These are phyloP conservation scores for Botryosphaeria dothidea DNA, from an alignment of 2,329 filamentous ascomycete genomes.

Conservation along the genomic window DNA sequence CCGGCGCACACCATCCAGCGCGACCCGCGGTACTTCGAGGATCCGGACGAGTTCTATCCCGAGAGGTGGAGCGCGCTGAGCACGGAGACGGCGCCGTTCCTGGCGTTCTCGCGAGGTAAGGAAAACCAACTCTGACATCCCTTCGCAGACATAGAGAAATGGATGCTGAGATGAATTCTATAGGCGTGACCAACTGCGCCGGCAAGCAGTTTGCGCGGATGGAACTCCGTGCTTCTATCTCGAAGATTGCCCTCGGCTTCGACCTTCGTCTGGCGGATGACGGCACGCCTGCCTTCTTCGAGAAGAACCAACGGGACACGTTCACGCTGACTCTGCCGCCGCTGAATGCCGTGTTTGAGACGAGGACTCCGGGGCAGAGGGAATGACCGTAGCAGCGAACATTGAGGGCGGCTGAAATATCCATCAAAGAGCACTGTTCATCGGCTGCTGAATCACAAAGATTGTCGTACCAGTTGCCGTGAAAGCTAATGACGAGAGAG, in stretches of 20 bases:
- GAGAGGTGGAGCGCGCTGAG: not conserved
- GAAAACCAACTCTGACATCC: too few relatives aligned
- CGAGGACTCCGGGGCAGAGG: not conserved
- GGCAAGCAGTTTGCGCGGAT: conserved; percentile 27
- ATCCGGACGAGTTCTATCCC: not conserved
- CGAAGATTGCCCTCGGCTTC: conserved; percentile 25
- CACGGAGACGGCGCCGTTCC: not conserved
- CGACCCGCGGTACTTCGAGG: conserved; percentile 14
- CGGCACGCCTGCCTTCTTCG: conserved; percentile 26
- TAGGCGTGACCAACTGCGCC: conserved; percentile 11
- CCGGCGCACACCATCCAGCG: conserved; percentile 23
- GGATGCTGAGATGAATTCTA: not conserved
- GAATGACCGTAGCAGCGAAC: too few relatives aligned
- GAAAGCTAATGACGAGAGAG: too few relatives aligned
- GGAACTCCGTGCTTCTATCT: conserved; percentile 24
- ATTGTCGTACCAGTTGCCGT: too few relatives aligned
- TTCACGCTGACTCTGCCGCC: conserved; percentile 30
- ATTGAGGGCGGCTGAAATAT: too few relatives aligned
- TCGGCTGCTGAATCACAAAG: too few relatives aligned
- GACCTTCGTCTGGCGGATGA: conserved; percentile 25
- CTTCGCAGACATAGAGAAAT: too few relatives aligned
- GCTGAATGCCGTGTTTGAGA: conserved; percentile 28
- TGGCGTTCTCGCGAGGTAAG: conserved; percentile 16
- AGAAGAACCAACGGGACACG: not conserved
- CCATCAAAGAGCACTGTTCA: too few relatives aligned